Base-by-base conservation (phyloP, 2,329 filamentous ascomycete species). In the Cladosporium sphaerospermum region DNA sequence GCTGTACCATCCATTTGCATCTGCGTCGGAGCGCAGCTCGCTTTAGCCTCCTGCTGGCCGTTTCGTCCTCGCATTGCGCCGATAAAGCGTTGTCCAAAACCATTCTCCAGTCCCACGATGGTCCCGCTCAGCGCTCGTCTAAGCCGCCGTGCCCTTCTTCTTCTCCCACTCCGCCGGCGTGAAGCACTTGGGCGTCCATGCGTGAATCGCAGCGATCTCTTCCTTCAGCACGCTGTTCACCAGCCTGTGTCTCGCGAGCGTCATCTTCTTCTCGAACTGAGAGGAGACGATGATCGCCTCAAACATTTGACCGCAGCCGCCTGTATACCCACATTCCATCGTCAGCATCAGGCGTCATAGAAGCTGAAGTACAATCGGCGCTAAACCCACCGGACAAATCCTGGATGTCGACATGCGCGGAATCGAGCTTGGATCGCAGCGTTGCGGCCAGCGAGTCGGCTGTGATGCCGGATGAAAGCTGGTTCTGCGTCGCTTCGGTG, bases 101-200 rank as follows among this genome's bases (percentile, higher is more conserved):
- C 23, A 28, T 28, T 28, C 23, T 28, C 1, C 2, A 28, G 23
- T 7, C 23, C 1, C 4, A 28, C 23, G 23, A 28, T 28, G 2
- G 1, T 28, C 23, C 23, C 4, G 23, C 23, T 28, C 2, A 28
- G 23, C 23, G 23, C 23, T 28, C 23, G 23, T 28, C 23, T 28
- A 28, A 28, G 23, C 23, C 23, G 23, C 23, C 23, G 23, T 7
- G 23, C 23, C 66, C 57, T 79, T 78, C 71, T 86, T 80, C 70
- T 81, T 83, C 73, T 88, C 82, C 83, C 87, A 95, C 75, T 96
- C 89, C 64, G 90, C 88, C 0, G 89, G 88, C 8, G 91, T 96
- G 74, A 90, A 87, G 70, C 91, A 96, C 73, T 90, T 95, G 28
- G 90, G 89, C 53, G 89, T 95, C 91, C 91, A 96, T 37, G 91